Evolutionary conservation across 192 early-diverging fungal species (phyloP), one percentile per base, ranked within the genome.

Genomic region (Phycomyces blakesleeanus): DNA sequence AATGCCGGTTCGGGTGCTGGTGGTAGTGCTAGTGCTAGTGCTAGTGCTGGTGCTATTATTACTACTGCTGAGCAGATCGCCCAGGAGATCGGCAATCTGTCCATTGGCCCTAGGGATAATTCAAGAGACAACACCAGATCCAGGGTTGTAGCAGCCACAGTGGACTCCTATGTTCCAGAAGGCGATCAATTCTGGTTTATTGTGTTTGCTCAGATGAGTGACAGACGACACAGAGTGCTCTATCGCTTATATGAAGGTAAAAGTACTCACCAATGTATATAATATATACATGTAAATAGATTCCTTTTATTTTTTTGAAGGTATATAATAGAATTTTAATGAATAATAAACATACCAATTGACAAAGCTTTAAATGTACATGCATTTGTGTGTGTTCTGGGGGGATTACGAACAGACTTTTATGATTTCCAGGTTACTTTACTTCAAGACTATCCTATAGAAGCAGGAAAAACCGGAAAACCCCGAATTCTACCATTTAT

Each of bases 151-250:
- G 49, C 75, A 3, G 87, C 85, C 5, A 71, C 70, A 20, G 85
- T 91, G 8, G 84, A 87, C 12, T 82, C 85, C 6, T 85, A 80
- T 64, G 84, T 86, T 49, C 78, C 77, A 59, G 86, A 87, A 57
- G 87, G 82, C 40, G 88, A 84, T 66, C 81, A 81, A 16, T 90
- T 84, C 68, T 81, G 87, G 80, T 91, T 88, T 74, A 75, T 86
- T 51, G 77, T 91, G 9, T 74, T 75, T 56, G 83, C 83, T 25
- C 68, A 77, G 22, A 69, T 87, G 25, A 53, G 61, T 50, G 73
- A 80, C 39, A 81, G 85, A 26, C 68, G 78, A 6, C 78, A 81
- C 53, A 78, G 90, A 56, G 82, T 82, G 51, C 64, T 91, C 26
- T 88, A 82, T 66, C 80, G 90, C 51, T 69, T 86, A 15, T 91